Evolutionary conservation across 1,139 yeast genomes (phyloP).

Genomic region (Yamadazyma aaseri): DNA sequence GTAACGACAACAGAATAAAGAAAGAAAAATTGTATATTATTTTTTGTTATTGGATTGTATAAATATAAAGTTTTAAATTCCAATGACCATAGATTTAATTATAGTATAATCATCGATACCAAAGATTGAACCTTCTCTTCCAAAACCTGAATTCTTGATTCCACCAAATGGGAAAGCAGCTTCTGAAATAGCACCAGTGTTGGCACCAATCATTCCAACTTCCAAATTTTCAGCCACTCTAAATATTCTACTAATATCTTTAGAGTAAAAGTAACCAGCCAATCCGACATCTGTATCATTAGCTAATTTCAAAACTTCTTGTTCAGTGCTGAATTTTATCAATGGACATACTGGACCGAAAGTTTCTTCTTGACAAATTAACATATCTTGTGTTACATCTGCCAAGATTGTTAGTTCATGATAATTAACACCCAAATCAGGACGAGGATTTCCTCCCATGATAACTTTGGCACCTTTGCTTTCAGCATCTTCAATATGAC

Average conservation of each 20-base stretch:
- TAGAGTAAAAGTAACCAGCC: conserved; percentile 46
- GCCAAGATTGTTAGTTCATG: conserved; percentile 74
- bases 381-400: conserved; percentile 62
- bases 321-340: conserved; percentile 60
- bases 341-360: conserved; percentile 90
- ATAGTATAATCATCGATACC: conserved; percentile 44
- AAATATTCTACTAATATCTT: conserved; percentile 52
- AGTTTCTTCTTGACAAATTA: conserved; percentile 72
- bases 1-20: no score
- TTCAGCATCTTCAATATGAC: conserved; percentile 73
- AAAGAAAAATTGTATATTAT: conserved; percentile 3
- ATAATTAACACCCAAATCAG: conserved; percentile 72
- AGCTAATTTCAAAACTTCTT: conserved; percentile 68
- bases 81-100: conserved; percentile 28
- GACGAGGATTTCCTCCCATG: conserved; percentile 61
- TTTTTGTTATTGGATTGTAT: not conserved
- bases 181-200: conserved; percentile 45
- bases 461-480: conserved; percentile 67
- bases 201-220: conserved; percentile 49
- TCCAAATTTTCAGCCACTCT: conserved; percentile 44
- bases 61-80: conserved; percentile 5
- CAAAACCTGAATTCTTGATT: conserved; percentile 44
- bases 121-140: conserved; percentile 47
- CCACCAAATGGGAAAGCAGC: conserved; percentile 51
- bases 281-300: conserved; percentile 57